A percentile compares a stretch with the other conserved stretches of the same genome.
Evolutionary conservation across 108 stramenopile genomes (phyloP).

Genomic region (Chaetoceros tenuissimus): DNA sequence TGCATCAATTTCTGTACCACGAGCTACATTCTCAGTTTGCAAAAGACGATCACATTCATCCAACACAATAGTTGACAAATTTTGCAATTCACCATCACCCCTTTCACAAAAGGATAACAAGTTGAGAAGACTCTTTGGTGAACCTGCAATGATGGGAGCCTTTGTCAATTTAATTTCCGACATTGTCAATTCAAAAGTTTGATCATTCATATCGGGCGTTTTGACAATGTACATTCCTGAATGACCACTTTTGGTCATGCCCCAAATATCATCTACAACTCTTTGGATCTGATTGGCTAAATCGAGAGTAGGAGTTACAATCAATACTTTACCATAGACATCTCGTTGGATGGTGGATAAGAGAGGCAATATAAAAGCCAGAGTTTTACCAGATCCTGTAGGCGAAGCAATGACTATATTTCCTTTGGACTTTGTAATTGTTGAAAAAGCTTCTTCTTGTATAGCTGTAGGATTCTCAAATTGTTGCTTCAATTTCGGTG

Average conservation of each 20-base stretch:
- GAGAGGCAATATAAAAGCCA: constrained; percentile 64
- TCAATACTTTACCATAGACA: constrained; percentile 26
- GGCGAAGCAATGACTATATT: constrained; percentile 65
- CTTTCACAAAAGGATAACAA: constrained; percentile 5
- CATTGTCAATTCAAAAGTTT: neutral
- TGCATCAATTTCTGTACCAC: constrained; percentile 13
- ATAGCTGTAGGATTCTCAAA: constrained; percentile 45
- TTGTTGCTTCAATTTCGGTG: constrained; percentile 18
- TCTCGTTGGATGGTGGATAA: neutral
- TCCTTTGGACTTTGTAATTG: constrained; percentile 26
- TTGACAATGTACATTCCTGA: neutral
- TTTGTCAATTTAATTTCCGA: neutral
- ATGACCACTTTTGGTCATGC: constrained; percentile 7
- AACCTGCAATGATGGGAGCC: constrained; percentile 45
- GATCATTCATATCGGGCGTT: constrained; percentile 4
- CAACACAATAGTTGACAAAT: constrained; percentile 45
- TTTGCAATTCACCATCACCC: constrained; percentile 6
- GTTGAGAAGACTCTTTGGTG: constrained; percentile 37
- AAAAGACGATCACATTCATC: constrained; percentile 74
- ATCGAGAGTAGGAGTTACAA: constrained; percentile 63
- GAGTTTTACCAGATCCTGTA: constrained; percentile 64
- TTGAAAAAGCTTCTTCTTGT: constrained; percentile 35
- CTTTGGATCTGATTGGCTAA: constrained; percentile 55
- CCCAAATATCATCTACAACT: constrained; percentile 43
- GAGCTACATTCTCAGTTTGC: constrained; percentile 45